Base-by-base conservation (phyloP, 1,284 basidiomycete genomes). In the Rhodotorula sp. region DNA sequence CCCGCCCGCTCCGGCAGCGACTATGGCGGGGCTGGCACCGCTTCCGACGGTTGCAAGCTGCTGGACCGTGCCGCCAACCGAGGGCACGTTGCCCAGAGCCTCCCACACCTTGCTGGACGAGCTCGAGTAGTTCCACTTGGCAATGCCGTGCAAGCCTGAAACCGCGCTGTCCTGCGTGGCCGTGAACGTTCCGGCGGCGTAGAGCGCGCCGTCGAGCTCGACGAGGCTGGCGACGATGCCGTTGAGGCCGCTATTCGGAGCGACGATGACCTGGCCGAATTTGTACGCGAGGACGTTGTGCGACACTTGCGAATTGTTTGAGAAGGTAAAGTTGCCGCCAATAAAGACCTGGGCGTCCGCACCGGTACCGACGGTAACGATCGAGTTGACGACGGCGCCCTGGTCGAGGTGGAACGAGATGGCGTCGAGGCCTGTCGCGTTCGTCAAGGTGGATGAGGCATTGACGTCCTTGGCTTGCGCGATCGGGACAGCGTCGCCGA, bases 171-270 rank as follows among this genome's bases (percentile, higher is more conserved):
- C 85, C 11, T 82, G 81, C 0, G 91, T 91, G 72, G 89, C 86
- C 2, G 84, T 86, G 82, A 98, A 99, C 4, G 87, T 83, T 2
- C 94, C 94, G 46, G 92, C 94, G 56, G 94, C 87, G 78, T 86
- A 97, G 36, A 98, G 80, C 15, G 82, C 84, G 75, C 72, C 77
- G 22, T 76, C 74, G 24, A 78, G 63, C 39, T 63, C 70, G n/a
- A 75, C 68, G 29, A 81, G 65, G 2, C 74, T 72, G 10, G 52
- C 48, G 60, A 81, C 77, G 8, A 60, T 29, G n/a, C 79, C 81
- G 58, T 78, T 76, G 56, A 81, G 76, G 51, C 81, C 81, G 44
- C 79, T 77, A 52, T 78, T 77, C 39, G 79, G 77, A 11, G 78
- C 67, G 15, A 66, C 59, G 49, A 70, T 64, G 51, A 92, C 82